Conservation (phyloP, 164 flowering plant genomes). For the Macadamia integrifolia region DNA sequence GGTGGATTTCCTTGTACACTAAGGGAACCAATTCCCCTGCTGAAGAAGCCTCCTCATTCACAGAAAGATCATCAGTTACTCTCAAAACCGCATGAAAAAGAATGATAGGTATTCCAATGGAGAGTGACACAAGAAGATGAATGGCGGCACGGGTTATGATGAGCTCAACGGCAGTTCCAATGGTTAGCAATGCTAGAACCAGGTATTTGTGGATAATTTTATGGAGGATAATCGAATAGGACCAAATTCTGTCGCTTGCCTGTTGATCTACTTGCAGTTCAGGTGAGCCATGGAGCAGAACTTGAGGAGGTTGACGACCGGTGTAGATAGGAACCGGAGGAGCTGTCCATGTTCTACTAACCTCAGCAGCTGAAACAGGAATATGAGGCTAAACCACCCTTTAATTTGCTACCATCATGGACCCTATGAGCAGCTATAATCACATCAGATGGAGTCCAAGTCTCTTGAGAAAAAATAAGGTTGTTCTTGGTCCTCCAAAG, state of each 20-base stretch:
- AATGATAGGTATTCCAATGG: slow-evolving; percentile 14
- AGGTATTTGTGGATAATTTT: slow-evolving; percentile 10
- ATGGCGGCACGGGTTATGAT: slow-evolving; percentile 18
- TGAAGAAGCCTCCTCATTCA: slow-evolving; percentile 12
- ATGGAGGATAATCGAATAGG: slow-evolving; percentile 12
- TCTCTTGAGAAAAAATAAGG: no score
- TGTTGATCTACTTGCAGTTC: no score
- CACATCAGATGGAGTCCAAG: no score
- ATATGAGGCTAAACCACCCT: no score
- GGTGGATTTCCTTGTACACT: not conserved
- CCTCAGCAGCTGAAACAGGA: no score
- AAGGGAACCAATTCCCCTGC: slow-evolving; percentile 11
- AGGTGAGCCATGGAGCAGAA: no score
- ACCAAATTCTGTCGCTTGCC: not conserved
- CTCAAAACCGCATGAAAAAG: slow-evolving; percentile 28
- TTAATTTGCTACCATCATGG: no score
- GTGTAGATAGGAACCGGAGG: no score
- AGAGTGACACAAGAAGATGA: slow-evolving; percentile 23
- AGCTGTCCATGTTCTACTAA: no score
- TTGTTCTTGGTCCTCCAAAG: no score
- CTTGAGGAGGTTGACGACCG: no score
- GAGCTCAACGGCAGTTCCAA: slow-evolving; percentile 15
- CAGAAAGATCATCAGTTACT: slow-evolving; percentile 7
- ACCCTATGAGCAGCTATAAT: no score
- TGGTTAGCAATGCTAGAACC: slow-evolving; percentile 13